phyloP scores from a whole-genome alignment of 2,329 filamentous ascomycete genomes.

The Amauroascus verrucosus region DNA sequence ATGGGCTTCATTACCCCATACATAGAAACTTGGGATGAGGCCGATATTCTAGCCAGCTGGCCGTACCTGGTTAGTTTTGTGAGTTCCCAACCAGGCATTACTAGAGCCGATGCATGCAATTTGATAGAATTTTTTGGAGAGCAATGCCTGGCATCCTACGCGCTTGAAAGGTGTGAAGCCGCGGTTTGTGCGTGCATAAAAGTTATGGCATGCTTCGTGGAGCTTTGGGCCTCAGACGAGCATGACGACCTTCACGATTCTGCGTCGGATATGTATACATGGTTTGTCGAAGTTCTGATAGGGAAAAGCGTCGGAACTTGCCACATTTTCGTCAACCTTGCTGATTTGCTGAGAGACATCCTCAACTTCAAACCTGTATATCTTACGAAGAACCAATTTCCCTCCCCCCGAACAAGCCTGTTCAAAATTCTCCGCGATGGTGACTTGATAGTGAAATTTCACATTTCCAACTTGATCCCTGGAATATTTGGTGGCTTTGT shows the following conservation, averaged over 20 bases:
- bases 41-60: slow-evolving; percentile 31
- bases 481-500: slow-evolving; percentile 70
- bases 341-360: slow-evolving; percentile 58
- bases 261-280: slow-evolving; percentile 67
- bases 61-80: slow-evolving; percentile 25
- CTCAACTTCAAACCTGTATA: slow-evolving; percentile 59
- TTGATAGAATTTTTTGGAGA: slow-evolving; percentile 42
- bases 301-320: slow-evolving; percentile 60
- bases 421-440: slow-evolving; percentile 60
- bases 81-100: slow-evolving; percentile 18
- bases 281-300: slow-evolving; percentile 60
- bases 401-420: slow-evolving; percentile 59
- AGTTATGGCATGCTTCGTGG: slow-evolving; percentile 53
- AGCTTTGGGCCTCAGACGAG: slow-evolving; percentile 51
- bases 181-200: slow-evolving; percentile 58
- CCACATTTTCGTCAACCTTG: slow-evolving; percentile 56
- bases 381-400: slow-evolving; percentile 48
- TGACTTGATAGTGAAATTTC: slow-evolving; percentile 62
- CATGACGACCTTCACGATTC: slow-evolving; percentile 52
- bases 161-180: slow-evolving; percentile 64
- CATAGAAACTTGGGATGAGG: slow-evolving; percentile 28
- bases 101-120: slow-evolving; percentile 31
- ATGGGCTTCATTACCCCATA: slow-evolving; percentile 25
- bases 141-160: slow-evolving; percentile 43
- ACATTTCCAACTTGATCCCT: slow-evolving; percentile 58